Evolutionary conservation across 2,329 filamentous ascomycete species (phyloP), one percentile per base, ranked within the genome.

Genomic region (Pseudocercospora crystallina): DNA sequence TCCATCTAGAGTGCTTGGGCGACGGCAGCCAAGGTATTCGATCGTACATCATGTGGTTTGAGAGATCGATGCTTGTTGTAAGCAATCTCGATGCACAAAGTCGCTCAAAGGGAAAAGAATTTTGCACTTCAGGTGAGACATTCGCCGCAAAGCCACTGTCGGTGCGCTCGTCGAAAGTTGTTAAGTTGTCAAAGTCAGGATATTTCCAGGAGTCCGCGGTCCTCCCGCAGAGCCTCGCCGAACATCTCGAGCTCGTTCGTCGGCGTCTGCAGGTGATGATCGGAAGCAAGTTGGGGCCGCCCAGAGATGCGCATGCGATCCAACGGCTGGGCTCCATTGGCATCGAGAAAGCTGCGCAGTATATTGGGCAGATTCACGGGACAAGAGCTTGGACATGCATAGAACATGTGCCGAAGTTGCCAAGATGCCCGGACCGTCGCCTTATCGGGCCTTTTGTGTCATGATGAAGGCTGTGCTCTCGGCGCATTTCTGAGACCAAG

Each of bases 361-460:
- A 29, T 17, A 7, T 29, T 45, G 35, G 36, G 29, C 30, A n/a
- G 35, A 15, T 30, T 32, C 15, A 26, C 37, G 49, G 37, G 37
- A 42, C 43, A 38, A 43, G 49, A 30, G 14, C 32, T 46, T 43
- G 31, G 38, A 36, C 14, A 26, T 36, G 32, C n/a, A 40, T 15
- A 41, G 29, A 46, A 51, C 37, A 31, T 39, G 47, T 14, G 32
- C 32, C 20, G 34, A 44, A 51, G 48, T 15, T 30, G 40, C 40
- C 34, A 44, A 37, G 20, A 36, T 30, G 39, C 38, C 8, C 20
- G 40, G 39, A 30, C 14, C 33, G 33, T 17, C 13, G 26, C 30
- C 17, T 26, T 33, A 11, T 47, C 45, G 45, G 45, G 38, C 37
- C 36, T 33, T 41, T 34, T 36, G 14, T 10, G 41, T 15, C 20